Evolutionary conservation across 192 early-diverging fungal genomes (phyloP), one percentile per base, ranked within the genome.

Genomic region (Phycomyces nitens): DNA sequence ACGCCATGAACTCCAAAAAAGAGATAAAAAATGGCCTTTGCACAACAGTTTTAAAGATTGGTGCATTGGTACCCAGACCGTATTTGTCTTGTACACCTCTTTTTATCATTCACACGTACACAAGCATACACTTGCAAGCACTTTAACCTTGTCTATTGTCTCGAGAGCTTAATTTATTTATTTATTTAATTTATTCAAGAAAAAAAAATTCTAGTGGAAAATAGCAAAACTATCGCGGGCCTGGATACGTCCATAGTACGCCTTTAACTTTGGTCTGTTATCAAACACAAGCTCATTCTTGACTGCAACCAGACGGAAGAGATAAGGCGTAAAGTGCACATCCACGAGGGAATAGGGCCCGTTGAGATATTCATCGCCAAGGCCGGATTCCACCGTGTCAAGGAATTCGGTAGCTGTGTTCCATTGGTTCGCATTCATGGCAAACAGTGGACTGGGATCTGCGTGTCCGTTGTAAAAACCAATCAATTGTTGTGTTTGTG

Each of bases 311-410:
- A 58, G 56, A 47, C 56, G 29, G 26, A 44, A 40, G 21, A 66
- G 54, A 56, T 66, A 66, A 24, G 57, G 57, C 2, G 56, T 58
- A n/a, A 66, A 50, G n/a, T 66, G 65, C 26, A 56, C 26, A 21
- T 66, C 65, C 24, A 56, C 65, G 29, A 59, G 52, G 6, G 56
- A 51, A 14, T 66, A 58, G 16, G 57, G 38, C 16, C 56, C 65
- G 14, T 58, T 29, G 14, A 66, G 43, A 50, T 44, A 66, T 5
- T 29, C 27, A 1, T 56, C 56, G 15, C n/a, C 26, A 8, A 66
- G 41, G 6, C 47, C 39, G 5, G 27, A 40, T 38, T 66, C 65
- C 38, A 41, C 44, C 5, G 56, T 49, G 2, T 66, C 65, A 9
- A 66, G 27, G 26, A 58, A 66, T 22, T 56, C 53, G 8, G 22